Evolutionary conservation across 345 rosid species (phyloP), one percentile per base, ranked within the genome.

Genomic region (Brassica incana): DNA sequence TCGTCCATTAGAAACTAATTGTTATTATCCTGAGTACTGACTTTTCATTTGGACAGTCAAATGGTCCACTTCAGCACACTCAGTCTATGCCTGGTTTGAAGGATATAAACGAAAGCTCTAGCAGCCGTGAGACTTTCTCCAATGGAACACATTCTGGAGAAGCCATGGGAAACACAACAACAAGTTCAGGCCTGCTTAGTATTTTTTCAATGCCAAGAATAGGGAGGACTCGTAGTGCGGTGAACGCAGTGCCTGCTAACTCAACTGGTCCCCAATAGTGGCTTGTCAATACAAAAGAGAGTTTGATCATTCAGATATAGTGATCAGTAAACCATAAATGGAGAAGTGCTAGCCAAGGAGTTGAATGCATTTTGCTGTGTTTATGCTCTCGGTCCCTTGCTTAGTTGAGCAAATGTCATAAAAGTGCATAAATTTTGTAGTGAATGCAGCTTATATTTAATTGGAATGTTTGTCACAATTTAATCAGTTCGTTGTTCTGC

Each of bases 31-130:
- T 7, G 40, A 61, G 56, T 9, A 48, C 43, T 61, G 65, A 68
- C 66, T 27, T 71, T n/a, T 32, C 11, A 4, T 29, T 50, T 72
- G 12, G n/a, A 45, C 86, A 88, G 90, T 82, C 80, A 64, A 80
- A 72, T 43, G 59, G 73, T 54, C 48, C 76, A 29, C 81, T 64
- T 36, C 83, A 72, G 43, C 81, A 69, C 77, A 52, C 77, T 40
- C 82, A 80, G 30, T 79, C 84, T 50, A 36, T 77, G 75, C 48
- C 82, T 33, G 83, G 86, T 67, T 85, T 85, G 38, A 87, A 87
- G 89, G 89, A 87, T 14, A 64, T 77, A 30, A 83, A 71, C 14
- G 87, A 76, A 74, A 52, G 33, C 20, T 6, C 66, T 71, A 36
- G 75, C 54, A 58, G 62, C 52, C 18, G 74, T 1, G 74, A 60